Base-by-base conservation (phyloP, 257 asterid genomes). In the Lavandula angustifolia region DNA sequence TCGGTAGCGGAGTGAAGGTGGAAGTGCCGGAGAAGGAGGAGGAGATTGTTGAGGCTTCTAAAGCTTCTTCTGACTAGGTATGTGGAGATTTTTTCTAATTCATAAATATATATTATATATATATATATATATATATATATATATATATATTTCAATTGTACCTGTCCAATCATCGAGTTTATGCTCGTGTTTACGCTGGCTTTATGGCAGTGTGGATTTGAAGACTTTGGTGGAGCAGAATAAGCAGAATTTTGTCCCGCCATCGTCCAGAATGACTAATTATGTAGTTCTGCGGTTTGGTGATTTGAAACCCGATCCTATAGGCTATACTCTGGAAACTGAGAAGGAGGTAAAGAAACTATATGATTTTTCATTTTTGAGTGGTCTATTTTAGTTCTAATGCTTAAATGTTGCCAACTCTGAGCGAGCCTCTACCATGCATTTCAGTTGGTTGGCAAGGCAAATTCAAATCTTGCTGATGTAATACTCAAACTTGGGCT, bases 401-500 rank as follows among this genome's bases (percentile, higher is more conserved):
- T 34, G 34, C 16, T 29, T 62, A 27, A 14, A 42, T 57, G 47
- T 64, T 74, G 62, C 47, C 40, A 56, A 17, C 33, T 18, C 27
- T 22, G 2, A 22, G 2, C 27, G 27, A 22, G 27, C 27, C 27
- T 22, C 27, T 22, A 22, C 27, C 1, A 22, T 22, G 27, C 27
- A 22, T 22, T 22, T 81, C 97, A 92, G 68, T 79, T 89, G 70
- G 98, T 92, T 51, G 98, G 98, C 55, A 92, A 92, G 85, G 97
- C 98, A 56, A 92, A 89, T 74, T 89, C 97, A 35, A 89, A 89
- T 82, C 98, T 92, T 55, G 97, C 97, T 49, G 98, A 92, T 76
- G 97, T 92, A 41, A 89, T 92, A 69, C 92, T 92, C 52, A 92
- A 89, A 85, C 85, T 92, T n/a, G 97, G 98, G 52, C 97, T 92